Conservation (phyloP, 495 filamentous ascomycete genomes). For the Copromyces sp. region DNA sequence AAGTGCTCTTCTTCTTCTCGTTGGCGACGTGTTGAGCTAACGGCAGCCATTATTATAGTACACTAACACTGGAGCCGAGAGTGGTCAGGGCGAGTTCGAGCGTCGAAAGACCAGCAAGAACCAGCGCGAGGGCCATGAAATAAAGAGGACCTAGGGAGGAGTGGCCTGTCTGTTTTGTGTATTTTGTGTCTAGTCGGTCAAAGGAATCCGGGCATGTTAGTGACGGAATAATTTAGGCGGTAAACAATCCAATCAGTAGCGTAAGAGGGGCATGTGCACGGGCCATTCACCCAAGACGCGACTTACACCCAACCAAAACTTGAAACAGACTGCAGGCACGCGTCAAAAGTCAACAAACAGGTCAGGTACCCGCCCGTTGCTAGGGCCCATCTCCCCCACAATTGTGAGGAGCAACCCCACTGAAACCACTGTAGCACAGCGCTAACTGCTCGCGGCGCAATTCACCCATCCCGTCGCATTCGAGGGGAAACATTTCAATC, state of each 20-base stretch:
- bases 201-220: neutral
- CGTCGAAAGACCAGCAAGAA: neutral
- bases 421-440: neutral
- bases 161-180: neutral
- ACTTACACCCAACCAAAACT: neutral
- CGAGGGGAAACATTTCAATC: neutral
- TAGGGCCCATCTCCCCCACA: neutral
- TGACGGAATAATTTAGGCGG: conserved; percentile 3
- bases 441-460: neutral
- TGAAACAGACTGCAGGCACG: neutral
- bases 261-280: neutral
- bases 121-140: neutral
- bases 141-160: neutral
- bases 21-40: conserved; percentile 8
- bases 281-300: neutral
- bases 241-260: neutral
- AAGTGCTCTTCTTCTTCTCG: conserved; percentile 26
- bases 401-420: neutral
- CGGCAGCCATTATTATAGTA: conserved; percentile 13
- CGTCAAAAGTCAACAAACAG: neutral
- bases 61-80: neutral
- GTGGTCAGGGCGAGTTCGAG: neutral
- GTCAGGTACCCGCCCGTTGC: neutral
- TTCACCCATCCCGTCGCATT: neutral
- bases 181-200: neutral